A percentile compares a stretch with the other conserved stretches of the same genome.
These are phyloP conservation scores for Thymus quinquecostatus DNA, from an alignment of 257 asterid genomes.

Conservation along the genomic window DNA sequence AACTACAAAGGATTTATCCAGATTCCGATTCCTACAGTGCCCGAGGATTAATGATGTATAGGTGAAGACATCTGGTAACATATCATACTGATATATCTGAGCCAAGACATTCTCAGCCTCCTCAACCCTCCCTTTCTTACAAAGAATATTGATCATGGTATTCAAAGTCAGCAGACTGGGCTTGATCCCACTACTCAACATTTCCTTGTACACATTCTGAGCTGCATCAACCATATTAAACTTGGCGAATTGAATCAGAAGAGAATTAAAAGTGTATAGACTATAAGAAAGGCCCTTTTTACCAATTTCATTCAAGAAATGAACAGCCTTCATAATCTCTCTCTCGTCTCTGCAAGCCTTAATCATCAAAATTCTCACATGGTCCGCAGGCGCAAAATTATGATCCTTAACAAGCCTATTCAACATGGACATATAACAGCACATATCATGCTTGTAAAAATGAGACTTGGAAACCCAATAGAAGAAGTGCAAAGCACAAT, in stretches of 20 bases:
- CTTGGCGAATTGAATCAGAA: conserved; percentile 83
- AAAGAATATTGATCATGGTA: conserved; percentile 78
- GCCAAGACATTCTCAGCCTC: conserved; percentile 73
- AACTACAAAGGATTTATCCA: conserved; percentile 66
- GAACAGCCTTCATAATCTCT: conserved; percentile 59
- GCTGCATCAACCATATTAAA: conserved; percentile 72
- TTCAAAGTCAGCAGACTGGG: conserved; percentile 78
- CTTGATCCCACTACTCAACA: conserved; percentile 56
- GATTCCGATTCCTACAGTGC: conserved; percentile 66
- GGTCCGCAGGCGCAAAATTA: conserved; percentile 68
- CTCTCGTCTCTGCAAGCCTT: conserved; percentile 62
- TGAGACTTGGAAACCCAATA: conserved; percentile 82
- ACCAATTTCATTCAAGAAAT: conserved; percentile 58
- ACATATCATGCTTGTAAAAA: conserved; percentile 77
- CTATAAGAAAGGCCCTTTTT: conserved; percentile 46
- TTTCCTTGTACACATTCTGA: conserved; percentile 46
- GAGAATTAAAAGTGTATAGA: conserved; percentile 76
- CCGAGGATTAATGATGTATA: conserved; percentile 83
- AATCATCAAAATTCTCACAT: conserved; percentile 77
- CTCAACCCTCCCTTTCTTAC: conserved; percentile 75
- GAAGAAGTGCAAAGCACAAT: conserved; percentile 63
- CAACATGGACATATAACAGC: conserved; percentile 75
- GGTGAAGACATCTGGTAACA: conserved; percentile 84
- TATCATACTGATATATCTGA: conserved; percentile 54
- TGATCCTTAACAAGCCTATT: conserved; percentile 67